Evolutionary conservation across 2,329 filamentous ascomycete species (phyloP).

Genomic region (Xylariaceae sp.): DNA sequence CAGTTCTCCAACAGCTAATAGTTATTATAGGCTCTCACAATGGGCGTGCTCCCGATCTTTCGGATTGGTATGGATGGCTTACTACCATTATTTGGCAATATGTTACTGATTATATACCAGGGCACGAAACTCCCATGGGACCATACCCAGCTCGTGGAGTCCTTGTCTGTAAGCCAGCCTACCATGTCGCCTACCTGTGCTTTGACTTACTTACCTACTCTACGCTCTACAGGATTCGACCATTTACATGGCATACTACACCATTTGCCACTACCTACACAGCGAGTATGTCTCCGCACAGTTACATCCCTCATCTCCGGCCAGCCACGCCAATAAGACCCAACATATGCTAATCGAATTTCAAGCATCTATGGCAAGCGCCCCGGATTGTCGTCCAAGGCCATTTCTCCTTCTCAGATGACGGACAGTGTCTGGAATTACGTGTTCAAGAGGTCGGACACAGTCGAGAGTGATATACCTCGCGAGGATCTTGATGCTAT

Average conservation of each 20-base stretch:
- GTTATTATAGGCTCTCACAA: slow-evolving; percentile 64
- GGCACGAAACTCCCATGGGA: slow-evolving; percentile 97
- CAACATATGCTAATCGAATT: neutral
- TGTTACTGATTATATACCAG: slow-evolving; percentile 5
- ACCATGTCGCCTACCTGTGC: neutral
- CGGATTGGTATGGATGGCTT: slow-evolving; percentile 51
- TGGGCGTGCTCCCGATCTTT: slow-evolving; percentile 94
- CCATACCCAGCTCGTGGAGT: slow-evolving; percentile 82
- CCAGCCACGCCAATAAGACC: too few species aligned
- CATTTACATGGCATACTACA: slow-evolving; percentile 84
- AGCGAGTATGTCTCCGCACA: slow-evolving; percentile 48
- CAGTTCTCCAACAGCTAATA: too few species aligned
- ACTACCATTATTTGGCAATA: neutral
- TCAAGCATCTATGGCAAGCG: slow-evolving; percentile 63
- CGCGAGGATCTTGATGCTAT: slow-evolving; percentile 59
- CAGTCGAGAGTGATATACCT: slow-evolving; percentile 63
- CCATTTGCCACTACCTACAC: slow-evolving; percentile 63
- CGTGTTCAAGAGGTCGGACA: slow-evolving; percentile 70
- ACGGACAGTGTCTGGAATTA: slow-evolving; percentile 96
- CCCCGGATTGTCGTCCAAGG: slow-evolving; percentile 54
- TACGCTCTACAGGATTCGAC: slow-evolving; percentile 64
- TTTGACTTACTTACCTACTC: too few species aligned
- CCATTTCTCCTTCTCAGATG: slow-evolving; percentile 76
- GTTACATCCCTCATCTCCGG: too few species aligned
- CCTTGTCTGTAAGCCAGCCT: slow-evolving; percentile 49